Evolutionary conservation across 495 filamentous ascomycete species (phyloP).

Genomic region (Hypoxylon intermedium): DNA sequence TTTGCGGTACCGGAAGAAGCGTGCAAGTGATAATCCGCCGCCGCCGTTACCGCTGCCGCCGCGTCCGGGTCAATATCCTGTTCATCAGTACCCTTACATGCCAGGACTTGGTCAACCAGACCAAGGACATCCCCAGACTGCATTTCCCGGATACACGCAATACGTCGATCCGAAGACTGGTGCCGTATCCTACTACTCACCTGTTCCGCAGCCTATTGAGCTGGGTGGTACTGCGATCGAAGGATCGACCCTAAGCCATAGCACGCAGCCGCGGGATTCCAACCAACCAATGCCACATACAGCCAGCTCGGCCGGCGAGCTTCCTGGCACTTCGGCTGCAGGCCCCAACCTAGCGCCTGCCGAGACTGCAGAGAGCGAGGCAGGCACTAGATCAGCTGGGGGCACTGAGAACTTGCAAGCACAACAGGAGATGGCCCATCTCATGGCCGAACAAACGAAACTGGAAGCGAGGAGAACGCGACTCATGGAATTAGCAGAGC

Average conservation of each 20-base stretch:
- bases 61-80: conserved; percentile 2
- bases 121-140: conserved; percentile 11
- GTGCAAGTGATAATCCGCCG: background rate
- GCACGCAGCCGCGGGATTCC: background rate
- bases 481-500: conserved; percentile 21
- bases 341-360: background rate
- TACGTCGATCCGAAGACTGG: conserved; percentile 22
- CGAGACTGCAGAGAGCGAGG: conserved; percentile 1
- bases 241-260: background rate
- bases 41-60: conserved; percentile 1
- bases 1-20: conserved; percentile 12
- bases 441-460: conserved; percentile 21
- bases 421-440: conserved; percentile 13
- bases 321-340: background rate
- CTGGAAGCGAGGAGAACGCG: conserved; percentile 12
- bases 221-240: conserved; percentile 4
- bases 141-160: conserved; percentile 9
- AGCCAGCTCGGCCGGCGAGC: background rate
- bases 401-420: conserved; percentile 6
- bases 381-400: background rate
- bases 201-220: conserved; percentile 7
- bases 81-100: conserved; percentile 16
- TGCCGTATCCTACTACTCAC: conserved; percentile 8
- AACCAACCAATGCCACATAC: background rate
- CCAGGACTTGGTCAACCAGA: conserved; percentile 1